A percentile compares a stretch with the other conserved stretches of the same genome.
Conservation (phyloP, 2,329 filamentous ascomycete species). For the Fusarium floridanum region DNA sequence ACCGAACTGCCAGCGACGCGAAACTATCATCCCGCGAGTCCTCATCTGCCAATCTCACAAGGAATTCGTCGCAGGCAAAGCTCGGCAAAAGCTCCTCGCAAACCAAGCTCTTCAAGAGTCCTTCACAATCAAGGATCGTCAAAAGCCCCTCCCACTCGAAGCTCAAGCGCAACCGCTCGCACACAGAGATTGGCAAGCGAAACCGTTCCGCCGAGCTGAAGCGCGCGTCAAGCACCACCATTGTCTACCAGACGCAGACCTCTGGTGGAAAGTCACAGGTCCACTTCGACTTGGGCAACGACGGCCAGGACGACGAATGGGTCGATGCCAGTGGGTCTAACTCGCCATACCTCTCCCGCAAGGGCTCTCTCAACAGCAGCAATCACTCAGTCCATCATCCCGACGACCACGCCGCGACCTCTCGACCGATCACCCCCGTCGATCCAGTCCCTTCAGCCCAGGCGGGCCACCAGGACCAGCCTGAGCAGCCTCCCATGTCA, state of each 20-base stretch:
- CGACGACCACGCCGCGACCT: constrained; percentile 54
- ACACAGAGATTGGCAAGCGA: constrained; percentile 58
- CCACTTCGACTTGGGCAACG: constrained; percentile 73
- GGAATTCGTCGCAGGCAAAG: constrained; percentile 67
- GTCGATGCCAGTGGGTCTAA: constrained; percentile 75
- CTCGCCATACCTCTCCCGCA: constrained; percentile 66
- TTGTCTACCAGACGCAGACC: constrained; percentile 59
- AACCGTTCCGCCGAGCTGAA: constrained; percentile 70
- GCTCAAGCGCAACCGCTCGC: constrained; percentile 51
- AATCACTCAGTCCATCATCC: constrained; percentile 57
- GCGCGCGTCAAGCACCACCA: constrained; percentile 64
- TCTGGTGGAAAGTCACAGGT: constrained; percentile 65
- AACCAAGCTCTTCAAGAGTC: constrained; percentile 65
- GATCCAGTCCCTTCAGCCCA: constrained; percentile 35
- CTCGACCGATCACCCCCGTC: constrained; percentile 53
- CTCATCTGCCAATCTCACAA: constrained; percentile 61
- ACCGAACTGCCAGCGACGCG: constrained; percentile 64
- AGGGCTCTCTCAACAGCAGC: constrained; percentile 64
- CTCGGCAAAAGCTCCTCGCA: constrained; percentile 68
- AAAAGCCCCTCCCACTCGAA: constrained; percentile 65
- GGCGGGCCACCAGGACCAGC: constrained; percentile 20
- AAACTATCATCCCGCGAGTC: constrained; percentile 61
- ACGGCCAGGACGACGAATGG: constrained; percentile 70
- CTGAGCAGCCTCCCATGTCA: constrained; percentile 31
- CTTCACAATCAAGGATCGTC: constrained; percentile 52